These are phyloP conservation scores for Citrullus colocynthis DNA, from an alignment of 306 rosid species.

Conservation along the genomic window DNA sequence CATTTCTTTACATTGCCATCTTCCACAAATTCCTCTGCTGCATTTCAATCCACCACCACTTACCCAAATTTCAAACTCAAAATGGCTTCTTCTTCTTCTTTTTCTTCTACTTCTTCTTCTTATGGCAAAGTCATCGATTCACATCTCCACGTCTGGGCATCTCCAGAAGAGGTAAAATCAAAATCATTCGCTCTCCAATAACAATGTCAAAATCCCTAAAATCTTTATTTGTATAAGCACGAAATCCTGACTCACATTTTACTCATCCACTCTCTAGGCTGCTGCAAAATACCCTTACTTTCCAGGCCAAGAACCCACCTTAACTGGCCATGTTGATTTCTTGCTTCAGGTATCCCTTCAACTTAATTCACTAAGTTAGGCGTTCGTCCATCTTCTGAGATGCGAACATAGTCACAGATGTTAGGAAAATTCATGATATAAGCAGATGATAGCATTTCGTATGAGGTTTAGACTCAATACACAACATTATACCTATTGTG, in stretches of 20 bases:
- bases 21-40: neutral
- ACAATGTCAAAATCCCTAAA: neutral
- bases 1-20: neutral
- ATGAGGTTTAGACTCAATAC: no score
- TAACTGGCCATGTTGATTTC: constrained; percentile 53
- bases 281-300: constrained; percentile 52
- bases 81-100: neutral
- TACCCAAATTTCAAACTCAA: neutral
- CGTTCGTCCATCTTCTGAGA: neutral
- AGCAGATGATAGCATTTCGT: no score
- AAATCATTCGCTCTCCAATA: neutral
- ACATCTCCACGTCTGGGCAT: constrained; percentile 92
- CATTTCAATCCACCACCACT: neutral
- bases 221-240: neutral
- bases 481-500: neutral
- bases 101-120: neutral
- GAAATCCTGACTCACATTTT: neutral
- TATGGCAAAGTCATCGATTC: constrained; percentile 47
- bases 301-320: constrained; percentile 69
- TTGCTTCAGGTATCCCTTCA: constrained; percentile 44
- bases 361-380: neutral
- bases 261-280: constrained; percentile 31
- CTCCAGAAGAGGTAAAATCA: constrained; percentile 45
- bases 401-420: neutral
- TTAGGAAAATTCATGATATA: neutral